Percentiles rank a stretch among this genome's conserved stretches.
phyloP scores from a whole-genome alignment of 2,329 filamentous ascomycete species.

The Diaporthe sp. region DNA sequence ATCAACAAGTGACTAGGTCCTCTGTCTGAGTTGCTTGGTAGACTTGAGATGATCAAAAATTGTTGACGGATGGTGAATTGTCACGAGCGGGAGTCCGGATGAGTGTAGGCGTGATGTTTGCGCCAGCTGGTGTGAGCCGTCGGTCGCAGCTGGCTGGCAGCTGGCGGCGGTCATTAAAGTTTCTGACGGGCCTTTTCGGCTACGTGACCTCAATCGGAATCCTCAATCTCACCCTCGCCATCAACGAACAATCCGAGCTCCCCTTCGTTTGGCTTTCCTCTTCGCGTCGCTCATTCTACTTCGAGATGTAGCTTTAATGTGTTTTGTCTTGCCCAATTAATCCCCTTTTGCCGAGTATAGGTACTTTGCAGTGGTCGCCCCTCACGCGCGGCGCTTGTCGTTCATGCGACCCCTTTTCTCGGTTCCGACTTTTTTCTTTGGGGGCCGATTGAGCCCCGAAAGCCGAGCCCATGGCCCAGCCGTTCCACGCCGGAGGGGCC shows the following conservation, averaged over 20 bases:
- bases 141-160: not conserved
- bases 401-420: conserved; percentile 37
- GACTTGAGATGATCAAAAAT: not conserved
- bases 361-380: not conserved
- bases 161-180: conserved; percentile 2
- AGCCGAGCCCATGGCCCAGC: conserved; percentile 39
- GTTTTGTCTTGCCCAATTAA: not conserved
- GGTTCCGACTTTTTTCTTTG: conserved; percentile 19
- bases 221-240: conserved; percentile 13
- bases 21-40: not conserved
- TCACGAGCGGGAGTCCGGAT: no score
- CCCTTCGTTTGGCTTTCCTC: conserved; percentile 1
- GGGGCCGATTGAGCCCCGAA: conserved; percentile 27
- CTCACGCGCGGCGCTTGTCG: not conserved
- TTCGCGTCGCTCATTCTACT: conserved; percentile 18
- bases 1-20: no score
- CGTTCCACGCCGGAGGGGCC: conserved; percentile 41
- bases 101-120: not conserved
- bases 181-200: conserved; percentile 28
- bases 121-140: not conserved
- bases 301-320: conserved; percentile 27
- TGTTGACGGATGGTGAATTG: not conserved
- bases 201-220: conserved; percentile 27
- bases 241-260: conserved; percentile 3
- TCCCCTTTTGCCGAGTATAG: not conserved